Evolutionary conservation across 257 asterid genomes (phyloP), one percentile per base, ranked within the genome.

Genomic region (Penstemon newberryi): DNA sequence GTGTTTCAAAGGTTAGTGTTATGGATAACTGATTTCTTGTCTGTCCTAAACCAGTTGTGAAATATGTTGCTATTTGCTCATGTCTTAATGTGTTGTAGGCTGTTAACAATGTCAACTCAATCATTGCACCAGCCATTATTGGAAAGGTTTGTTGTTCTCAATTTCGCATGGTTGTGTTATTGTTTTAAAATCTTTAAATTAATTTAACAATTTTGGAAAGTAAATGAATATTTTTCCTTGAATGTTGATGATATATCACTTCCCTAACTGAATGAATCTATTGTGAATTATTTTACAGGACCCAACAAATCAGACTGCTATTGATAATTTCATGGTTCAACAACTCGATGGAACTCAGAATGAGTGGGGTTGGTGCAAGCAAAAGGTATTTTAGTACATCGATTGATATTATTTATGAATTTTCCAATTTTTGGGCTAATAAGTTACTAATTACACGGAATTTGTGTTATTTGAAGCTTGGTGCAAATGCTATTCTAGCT

Each of bases 321-420:
- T 93, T 55, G 99, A 93, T 25, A 90, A 90, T 73, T 85, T 77
- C 86, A 93, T 93, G 99, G 99, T 93, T 78, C 99, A 88, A 39
- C 84, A 88, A 56, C 95, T 93, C 6, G 99, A 93, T 74, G 99
- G 99, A 77, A 93, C 99, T 47, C 95, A 86, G 73, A 93, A 93
- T 43, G 96, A 93, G 78, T 90, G 99, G 99, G 99, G 99, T 58
- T 93, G 99, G 99, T 93, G 99, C 91, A 93, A 93, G 75, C 91
- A 93, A 64, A 93, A 90, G 96, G 99, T 90, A 85, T 70, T 8
- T 45, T 62, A 15, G 18, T 19, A 57, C 10, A 44, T 72, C 6
- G 44, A 49, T 44, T 19, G 8, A 18, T 7, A 44, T 33, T 64
- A 25, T 40, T 40, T 41, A 7, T 13, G 44, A 4, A 50, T 36